phyloP scores from a whole-genome alignment of 164 flowering plant genomes.

The Chimonanthus praecox region DNA sequence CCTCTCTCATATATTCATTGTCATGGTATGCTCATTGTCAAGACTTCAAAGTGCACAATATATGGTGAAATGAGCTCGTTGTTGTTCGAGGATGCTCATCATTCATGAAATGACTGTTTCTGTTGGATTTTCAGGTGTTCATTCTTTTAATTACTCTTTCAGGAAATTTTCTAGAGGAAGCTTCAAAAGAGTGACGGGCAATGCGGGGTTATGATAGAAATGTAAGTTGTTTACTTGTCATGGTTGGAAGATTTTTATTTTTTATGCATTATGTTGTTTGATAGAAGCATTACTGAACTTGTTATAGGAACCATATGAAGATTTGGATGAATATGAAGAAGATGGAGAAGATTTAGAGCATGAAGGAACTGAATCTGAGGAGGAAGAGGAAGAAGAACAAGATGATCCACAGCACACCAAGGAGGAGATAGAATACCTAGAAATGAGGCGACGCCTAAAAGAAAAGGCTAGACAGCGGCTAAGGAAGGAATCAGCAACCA shows the following conservation, averaged over 20 bases:
- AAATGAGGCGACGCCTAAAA: conserved; percentile 60
- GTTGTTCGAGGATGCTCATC: too few species aligned
- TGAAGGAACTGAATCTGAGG: conserved; percentile 13
- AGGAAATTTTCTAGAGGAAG: background rate
- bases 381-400: conserved; percentile 38
- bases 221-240: conserved; percentile 17
- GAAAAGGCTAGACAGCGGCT: conserved; percentile 49
- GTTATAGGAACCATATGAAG: conserved; percentile 28
- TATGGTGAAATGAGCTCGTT: too few species aligned
- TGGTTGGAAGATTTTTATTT: background rate
- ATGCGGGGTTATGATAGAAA: conserved; percentile 47
- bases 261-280: background rate
- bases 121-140: too few species aligned
- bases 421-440: conserved; percentile 62
- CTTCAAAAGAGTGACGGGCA: background rate
- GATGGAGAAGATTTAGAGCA: conserved; percentile 23
- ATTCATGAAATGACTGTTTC: too few species aligned
- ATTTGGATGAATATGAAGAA: conserved; percentile 56
- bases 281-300: background rate
- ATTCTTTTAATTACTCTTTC: too few species aligned
- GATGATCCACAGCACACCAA: conserved; percentile 52
- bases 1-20: too few species aligned
- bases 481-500: conserved; percentile 46
- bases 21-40: too few species aligned
- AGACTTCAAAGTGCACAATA: too few species aligned